Percentiles rank a stretch among this genome's conserved stretches.
phyloP scores from a whole-genome alignment of 2,329 filamentous ascomycete species.

The Bipolaris bicolor region DNA sequence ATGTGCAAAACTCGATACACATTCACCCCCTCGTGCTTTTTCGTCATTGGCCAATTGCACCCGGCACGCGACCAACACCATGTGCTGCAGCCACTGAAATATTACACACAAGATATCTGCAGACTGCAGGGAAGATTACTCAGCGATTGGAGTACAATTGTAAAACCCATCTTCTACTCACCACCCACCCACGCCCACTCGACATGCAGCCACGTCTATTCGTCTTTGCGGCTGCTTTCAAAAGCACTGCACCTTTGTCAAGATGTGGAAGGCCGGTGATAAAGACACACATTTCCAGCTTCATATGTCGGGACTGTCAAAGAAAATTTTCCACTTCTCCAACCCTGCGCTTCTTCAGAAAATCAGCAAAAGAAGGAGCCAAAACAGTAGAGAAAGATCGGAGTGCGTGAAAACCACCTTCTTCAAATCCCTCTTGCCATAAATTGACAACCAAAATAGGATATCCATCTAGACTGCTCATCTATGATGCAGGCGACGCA shows the following conservation, averaged over 20 bases:
- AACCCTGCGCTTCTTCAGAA: conserved; percentile 24
- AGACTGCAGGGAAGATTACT: too few species aligned
- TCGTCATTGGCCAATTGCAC: not conserved
- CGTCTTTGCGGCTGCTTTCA: conserved; percentile 27
- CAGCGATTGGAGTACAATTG: not conserved
- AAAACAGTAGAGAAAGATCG: conserved; percentile 30
- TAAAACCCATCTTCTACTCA: not conserved
- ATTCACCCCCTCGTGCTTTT: not conserved
- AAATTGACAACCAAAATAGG: conserved; percentile 18
- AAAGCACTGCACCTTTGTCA: conserved; percentile 21
- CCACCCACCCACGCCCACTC: conserved; percentile 9
- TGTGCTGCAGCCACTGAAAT: not conserved
- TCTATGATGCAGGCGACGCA: conserved; percentile 48
- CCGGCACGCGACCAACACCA: not conserved
- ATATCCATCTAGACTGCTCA: conserved; percentile 38
- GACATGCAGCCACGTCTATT: conserved; percentile 38
- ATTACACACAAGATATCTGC: not conserved
- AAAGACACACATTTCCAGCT: conserved; percentile 20
- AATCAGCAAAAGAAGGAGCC: conserved; percentile 23
- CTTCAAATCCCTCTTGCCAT: too few species aligned
- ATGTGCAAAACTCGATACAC: not conserved
- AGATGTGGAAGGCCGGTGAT: not conserved
- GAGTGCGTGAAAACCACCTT: conserved; percentile 19
- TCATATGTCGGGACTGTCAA: conserved; percentile 36
- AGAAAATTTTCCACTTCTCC: conserved; percentile 42